Conservation (phyloP, 805 yeast species). For the Metschnikowia hibisci region DNA sequence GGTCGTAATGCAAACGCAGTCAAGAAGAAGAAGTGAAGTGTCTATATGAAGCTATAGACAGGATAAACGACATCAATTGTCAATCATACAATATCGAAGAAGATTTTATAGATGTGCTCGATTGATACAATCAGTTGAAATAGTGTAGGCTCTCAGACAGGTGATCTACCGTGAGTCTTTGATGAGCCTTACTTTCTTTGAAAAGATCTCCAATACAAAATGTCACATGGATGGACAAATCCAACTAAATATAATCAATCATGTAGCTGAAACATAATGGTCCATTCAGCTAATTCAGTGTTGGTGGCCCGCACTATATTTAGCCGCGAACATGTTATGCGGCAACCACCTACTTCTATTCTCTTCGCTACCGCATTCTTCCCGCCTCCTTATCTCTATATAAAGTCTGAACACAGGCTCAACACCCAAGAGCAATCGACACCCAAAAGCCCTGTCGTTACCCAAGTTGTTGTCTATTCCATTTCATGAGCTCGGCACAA, state of each 20-base stretch:
- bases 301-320: neutral
- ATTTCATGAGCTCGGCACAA: slow-evolving; percentile 26
- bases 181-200: no score
- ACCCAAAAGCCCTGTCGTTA: neutral
- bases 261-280: no score
- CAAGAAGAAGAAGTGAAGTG: slow-evolving; percentile 20
- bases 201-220: no score
- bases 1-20: slow-evolving; percentile 77
- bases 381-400: neutral
- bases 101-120: no score
- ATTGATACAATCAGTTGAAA: no score
- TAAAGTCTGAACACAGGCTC: neutral
- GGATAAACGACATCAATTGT: no score
- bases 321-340: slow-evolving; percentile 2
- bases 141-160: no score
- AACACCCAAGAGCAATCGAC: neutral
- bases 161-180: no score
- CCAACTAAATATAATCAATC: no score
- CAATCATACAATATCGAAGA: no score
- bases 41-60: neutral
- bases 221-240: no score
- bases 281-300: no score
- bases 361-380: neutral
- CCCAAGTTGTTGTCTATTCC: neutral
- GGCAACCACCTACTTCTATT: neutral